Percentiles rank a stretch among this genome's conserved stretches.
These are phyloP conservation scores for Jatropha curcas DNA, from an alignment of 345 rosid genomes.

Conservation along the genomic window DNA sequence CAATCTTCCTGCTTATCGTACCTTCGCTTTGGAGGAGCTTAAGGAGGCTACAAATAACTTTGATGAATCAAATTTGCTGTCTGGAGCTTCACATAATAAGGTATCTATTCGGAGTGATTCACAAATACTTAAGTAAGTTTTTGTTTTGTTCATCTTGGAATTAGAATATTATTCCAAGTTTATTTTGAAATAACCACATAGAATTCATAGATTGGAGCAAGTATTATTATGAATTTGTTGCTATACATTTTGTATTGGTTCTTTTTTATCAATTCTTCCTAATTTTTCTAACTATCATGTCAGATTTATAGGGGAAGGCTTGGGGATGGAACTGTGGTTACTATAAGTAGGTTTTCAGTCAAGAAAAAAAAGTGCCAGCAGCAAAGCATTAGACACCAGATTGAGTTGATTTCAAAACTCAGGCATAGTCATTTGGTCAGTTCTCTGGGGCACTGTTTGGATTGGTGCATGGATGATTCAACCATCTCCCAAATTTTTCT, in stretches of 20 bases:
- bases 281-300: not conserved
- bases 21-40: constrained; percentile 62
- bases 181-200: no score
- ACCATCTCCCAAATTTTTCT: constrained; percentile 40
- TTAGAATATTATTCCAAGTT: no score
- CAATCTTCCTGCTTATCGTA: constrained; percentile 47
- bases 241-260: not conserved
- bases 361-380: constrained; percentile 40
- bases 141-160: no score
- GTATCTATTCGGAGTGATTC: constrained; percentile 24
- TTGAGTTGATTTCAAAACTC: constrained; percentile 59
- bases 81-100: constrained; percentile 33
- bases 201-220: no score
- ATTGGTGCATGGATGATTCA: constrained; percentile 40
- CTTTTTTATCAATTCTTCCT: not conserved
- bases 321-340: constrained; percentile 37
- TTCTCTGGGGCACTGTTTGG: constrained; percentile 66
- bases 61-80: constrained; percentile 32
- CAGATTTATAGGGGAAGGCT: constrained; percentile 55
- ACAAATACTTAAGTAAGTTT: no score
- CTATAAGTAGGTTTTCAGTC: constrained; percentile 45
- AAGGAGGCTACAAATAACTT: constrained; percentile 57
- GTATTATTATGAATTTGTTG: no score
- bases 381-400: constrained; percentile 36
- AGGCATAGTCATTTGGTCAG: constrained; percentile 56